Evolutionary conservation across 2,329 filamentous ascomycete genomes (phyloP), one percentile per base, ranked within the genome.

Genomic region (Hortaea werneckii): DNA sequence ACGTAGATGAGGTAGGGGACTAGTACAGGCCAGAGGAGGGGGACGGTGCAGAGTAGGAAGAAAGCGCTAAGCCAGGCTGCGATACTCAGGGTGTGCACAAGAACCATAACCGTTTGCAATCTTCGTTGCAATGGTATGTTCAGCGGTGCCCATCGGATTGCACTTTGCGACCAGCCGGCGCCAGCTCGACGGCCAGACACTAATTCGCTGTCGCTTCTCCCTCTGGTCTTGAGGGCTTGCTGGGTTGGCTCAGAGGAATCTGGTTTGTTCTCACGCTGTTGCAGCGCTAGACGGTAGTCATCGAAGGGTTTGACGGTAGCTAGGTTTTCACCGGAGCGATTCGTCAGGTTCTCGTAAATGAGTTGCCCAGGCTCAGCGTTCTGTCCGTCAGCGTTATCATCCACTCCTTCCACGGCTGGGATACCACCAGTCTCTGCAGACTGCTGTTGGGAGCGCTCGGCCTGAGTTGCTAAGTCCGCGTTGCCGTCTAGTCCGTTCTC

Each of bases 1-100:
- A 90, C 79, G 61, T 94, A 86, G 47, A 95, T 74, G 37, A 94
- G 74, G 59, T 96, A 96, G 0, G 87, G 79, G 6, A 83, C 59
- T 13, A 83, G 65, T 29, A 83, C 67, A 1, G 90, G 90, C 92
- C 92, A 98, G 41, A 83, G 79, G n/a, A 96, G 70, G 1, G 92
- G 92, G 46, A 94, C 89, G 46, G 87, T 84, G 67, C 88, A 94
- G 30, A 89, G 79, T 60, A 94, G 84, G 72, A 94, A 95, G 72
- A 96, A 96, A 47, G 82, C 65, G 5, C 86, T 84, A 5, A 94
- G 75, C 40, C 64, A 56, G 32, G 66, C 64, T 30, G 64, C 69
- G 48, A 74, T 72, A 52, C 64, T 67, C 28, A 75, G 65, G 12
- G 71, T 74, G 58, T 75, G 72, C 45, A 69, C 55, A 32, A 75